A percentile compares a stretch with the other conserved stretches of the same genome.
phyloP scores from a whole-genome alignment of 108 stramenopile species.

The Nitzschia putrida region DNA sequence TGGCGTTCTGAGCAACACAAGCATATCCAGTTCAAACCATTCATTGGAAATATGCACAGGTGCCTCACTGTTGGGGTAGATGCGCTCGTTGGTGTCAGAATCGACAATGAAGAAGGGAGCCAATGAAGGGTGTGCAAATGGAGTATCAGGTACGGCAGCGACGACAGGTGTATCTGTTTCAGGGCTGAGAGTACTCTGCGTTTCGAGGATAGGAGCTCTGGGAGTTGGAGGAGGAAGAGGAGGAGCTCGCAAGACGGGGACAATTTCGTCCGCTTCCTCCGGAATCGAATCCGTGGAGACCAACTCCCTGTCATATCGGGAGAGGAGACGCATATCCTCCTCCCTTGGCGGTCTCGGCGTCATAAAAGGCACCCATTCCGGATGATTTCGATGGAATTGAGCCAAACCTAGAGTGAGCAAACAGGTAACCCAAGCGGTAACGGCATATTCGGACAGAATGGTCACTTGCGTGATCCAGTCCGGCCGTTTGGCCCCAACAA shows the following conservation, averaged over 20 bases:
- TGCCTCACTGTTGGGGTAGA: conserved; percentile 45
- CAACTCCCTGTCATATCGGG: neutral
- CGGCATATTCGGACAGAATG: conserved; percentile 36
- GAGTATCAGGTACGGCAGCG: neutral
- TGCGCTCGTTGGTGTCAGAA: conserved; percentile 37
- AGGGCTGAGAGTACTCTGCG: neutral
- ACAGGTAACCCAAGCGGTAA: conserved; percentile 73
- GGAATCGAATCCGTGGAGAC: neutral
- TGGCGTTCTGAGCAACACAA: conserved; percentile 84
- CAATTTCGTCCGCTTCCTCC: too few relatives aligned
- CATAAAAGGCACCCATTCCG: neutral
- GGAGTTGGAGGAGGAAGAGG: neutral
- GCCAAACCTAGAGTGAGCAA: conserved; percentile 42
- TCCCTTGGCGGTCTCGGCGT: neutral
- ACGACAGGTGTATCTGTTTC: neutral
- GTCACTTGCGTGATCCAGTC: conserved; percentile 17
- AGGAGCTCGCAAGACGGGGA: neutral
- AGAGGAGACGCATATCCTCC: neutral
- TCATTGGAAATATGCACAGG: conserved; percentile 56
- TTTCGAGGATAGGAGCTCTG: neutral
- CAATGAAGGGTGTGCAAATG: conserved; percentile 29
- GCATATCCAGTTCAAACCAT: conserved; percentile 75
- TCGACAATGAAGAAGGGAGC: conserved; percentile 47
- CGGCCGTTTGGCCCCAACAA: conserved; percentile 33
- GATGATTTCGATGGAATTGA: conserved; percentile 28